Base-by-base conservation (phyloP, 2,329 filamentous ascomycete species). In the Biscogniauxia marginata region DNA sequence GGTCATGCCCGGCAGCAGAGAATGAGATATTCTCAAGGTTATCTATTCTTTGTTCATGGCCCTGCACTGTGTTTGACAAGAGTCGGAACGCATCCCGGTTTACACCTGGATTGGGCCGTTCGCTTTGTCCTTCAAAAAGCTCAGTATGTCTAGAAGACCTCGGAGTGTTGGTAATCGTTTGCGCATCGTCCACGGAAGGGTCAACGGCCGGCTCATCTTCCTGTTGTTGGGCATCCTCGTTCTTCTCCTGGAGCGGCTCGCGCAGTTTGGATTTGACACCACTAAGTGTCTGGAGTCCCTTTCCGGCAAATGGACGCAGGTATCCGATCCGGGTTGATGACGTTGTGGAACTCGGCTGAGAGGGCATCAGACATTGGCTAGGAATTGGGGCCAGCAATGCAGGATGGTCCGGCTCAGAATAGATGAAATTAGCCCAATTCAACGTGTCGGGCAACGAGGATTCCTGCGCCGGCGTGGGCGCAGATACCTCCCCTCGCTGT, bases 21-120 rank as follows among this genome's bases (percentile, higher is more conserved):
- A 91, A 90, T 0, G 88, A 91, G 1, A 82, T 77, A 50, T 81
- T 89, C 71, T 93, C 90, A 5, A 93, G 77, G 54, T 78, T 76
- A 49, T 90, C 86, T 11, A 93, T 71, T 1, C 90, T 85, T 52
- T 82, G 78, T 39, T 84, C 84, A 57, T 91, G 83, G 18, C 81
- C 79, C 56, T 81, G 75, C 57, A 87, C 78, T n/a, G 78, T 77
- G 46, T 81, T 77, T 3, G 78, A 74, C 7, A 85, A 62, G 47
- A 78, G 75, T 55, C 75, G 74, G 52, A 83, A 72, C 2, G 72
- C 71, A 25, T 74, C 73, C 5, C 68, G 71, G 22, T 71, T 65
- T 4, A 72, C 54, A 19, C 52, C 57, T n/a, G 49, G 43, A 46
- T 54, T 57, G 49, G 57, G 63, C 54, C 56, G 57, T 44, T 58